Percentiles rank a stretch among this genome's conserved stretches.
phyloP scores from a whole-genome alignment of 768 basidiomycete species.

The Rubroboletus pulcherrimus region DNA sequence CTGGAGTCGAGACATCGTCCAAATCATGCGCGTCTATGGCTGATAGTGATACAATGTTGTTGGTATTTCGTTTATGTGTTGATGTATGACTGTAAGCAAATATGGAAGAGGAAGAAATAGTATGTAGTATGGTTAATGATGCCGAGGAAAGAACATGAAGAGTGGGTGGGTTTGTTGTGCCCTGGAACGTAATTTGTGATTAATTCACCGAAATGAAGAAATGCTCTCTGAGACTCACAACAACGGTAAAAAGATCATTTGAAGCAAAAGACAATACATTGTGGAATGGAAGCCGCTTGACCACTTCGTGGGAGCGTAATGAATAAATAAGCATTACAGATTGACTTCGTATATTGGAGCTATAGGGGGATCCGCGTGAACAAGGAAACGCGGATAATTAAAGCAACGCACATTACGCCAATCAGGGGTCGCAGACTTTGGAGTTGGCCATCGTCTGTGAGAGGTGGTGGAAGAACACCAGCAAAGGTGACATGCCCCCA shows the following conservation, averaged over 20 bases:
- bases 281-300: conserved; percentile 45
- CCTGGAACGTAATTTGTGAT: conserved; percentile 35
- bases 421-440: conserved; percentile 33
- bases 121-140: conserved; percentile 49
- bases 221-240: conserved; percentile 42
- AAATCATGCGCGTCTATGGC: conserved; percentile 27
- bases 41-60: conserved; percentile 39
- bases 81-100: conserved; percentile 41
- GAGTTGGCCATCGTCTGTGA: conserved; percentile 27
- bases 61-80: conserved; percentile 33
- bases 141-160: conserved; percentile 56
- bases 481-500: conserved; percentile 39
- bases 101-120: conserved; percentile 45
- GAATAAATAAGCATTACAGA: conserved; percentile 41
- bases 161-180: conserved; percentile 50
- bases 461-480: conserved; percentile 37
- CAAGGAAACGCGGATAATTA: background rate
- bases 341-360: conserved; percentile 24
- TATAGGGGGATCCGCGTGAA: conserved; percentile 8
- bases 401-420: conserved; percentile 32
- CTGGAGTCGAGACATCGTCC: conserved; percentile 12
- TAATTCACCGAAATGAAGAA: background rate
- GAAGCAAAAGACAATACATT: conserved; percentile 44
- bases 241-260: conserved; percentile 47
- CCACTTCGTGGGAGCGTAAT: conserved; percentile 44